These are phyloP conservation scores for Noccaea caerulescens DNA, from an alignment of 345 rosid genomes.

Conservation along the genomic window DNA sequence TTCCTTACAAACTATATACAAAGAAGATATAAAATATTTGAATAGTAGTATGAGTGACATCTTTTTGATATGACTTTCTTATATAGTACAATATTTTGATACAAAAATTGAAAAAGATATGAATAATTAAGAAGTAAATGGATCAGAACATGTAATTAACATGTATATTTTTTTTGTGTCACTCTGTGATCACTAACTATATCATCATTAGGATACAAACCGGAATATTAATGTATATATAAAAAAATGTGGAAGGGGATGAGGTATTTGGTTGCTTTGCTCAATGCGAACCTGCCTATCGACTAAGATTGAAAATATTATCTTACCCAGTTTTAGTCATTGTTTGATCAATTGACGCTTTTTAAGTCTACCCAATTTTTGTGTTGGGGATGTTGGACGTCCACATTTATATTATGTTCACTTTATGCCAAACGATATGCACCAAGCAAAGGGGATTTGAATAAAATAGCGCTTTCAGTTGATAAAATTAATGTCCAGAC, in stretches of 20 bases:
- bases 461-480: not conserved
- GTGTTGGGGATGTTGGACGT: constrained; percentile 25
- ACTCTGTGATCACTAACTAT: no score
- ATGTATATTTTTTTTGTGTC: no score
- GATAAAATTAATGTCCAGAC: not conserved
- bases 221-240: no score
- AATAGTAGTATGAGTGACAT: not conserved
- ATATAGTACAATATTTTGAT: not conserved
- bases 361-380: constrained; percentile 17
- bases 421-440: constrained; percentile 32
- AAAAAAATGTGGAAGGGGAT: no score
- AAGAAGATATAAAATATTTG: not conserved
- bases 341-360: constrained; percentile 18
- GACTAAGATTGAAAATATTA: constrained; percentile 13
- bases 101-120: not conserved
- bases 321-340: constrained; percentile 14
- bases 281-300: constrained; percentile 21
- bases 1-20: not conserved
- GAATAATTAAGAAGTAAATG: not conserved
- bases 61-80: constrained; percentile 6
- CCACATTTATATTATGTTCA: constrained; percentile 4
- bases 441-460: constrained; percentile 11
- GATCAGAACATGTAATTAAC: no score
- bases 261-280: not conserved
- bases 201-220: no score